Evolutionary conservation across 2,329 filamentous ascomycete genomes (phyloP), one percentile per base, ranked within the genome.

Genomic region (Hypoxylon sp.): DNA sequence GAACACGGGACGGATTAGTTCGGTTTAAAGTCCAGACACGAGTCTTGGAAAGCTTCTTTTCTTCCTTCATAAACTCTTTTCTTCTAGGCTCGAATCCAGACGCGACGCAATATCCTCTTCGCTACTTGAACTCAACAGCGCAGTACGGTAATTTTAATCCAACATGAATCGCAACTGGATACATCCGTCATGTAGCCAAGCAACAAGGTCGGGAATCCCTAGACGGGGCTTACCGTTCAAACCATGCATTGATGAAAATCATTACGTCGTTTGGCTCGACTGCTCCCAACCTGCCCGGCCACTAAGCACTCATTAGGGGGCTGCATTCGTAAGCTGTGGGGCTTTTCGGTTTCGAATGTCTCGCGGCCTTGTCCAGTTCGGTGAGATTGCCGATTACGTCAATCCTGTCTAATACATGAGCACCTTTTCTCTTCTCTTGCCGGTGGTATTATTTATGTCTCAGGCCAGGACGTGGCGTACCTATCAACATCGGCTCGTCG

Each of bases 311-410:
- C 37, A 58, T 41, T 23, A 61, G 63, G 63, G 67, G 60, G 56
- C n/a, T 61, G 67, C 60, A 69, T 67, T 69, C 67, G 67, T 69
- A 69, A 67, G 67, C 67, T 63, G 67, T 69, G 67, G 67, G 60
- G 51, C 63, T 46, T 45, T 55, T n/a, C n/a, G 52, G 67, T 69
- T 64, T 69, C 67, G 63, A 63, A 58, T 66, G 51, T 65, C 59
- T 68, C 41, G 54, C 27, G 32, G 27, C 55, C 43, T 61, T 39
- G n/a, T 45, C 53, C 54, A 59, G 56, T 64, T 64, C 57, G 63
- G 67, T 43, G 48, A 67, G 53, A 64, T 56, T 58, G 43, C 43
- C 30, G 11, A 60, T 67, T 69, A 69, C 67, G 63, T 67, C 67
- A 69, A 63, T 67, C 41, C 30, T 61, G 9, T 56, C 39, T 37